Evolutionary conservation across 441 rosid genomes (phyloP), one percentile per base, ranked within the genome.

Genomic region (Mallotus japonicus): DNA sequence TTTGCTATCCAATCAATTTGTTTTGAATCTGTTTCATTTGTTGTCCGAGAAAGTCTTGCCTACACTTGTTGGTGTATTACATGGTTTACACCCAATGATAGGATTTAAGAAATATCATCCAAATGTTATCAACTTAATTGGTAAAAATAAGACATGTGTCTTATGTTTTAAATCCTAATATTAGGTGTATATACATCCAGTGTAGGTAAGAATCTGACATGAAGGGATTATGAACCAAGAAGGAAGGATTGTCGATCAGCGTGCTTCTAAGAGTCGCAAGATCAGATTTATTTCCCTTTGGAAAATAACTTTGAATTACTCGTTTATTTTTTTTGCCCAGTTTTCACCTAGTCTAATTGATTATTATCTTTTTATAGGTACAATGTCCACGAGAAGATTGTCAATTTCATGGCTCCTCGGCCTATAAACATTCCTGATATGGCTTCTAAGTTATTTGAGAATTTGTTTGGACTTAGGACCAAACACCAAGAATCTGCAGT

Each of bases 251-350:
- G 95, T 95, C 50, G 97, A 95, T 79, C 83, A 92, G 49, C 89
- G 92, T 32, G 98, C 98, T 70, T 95, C 98, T 5, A 93, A 95
- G 85, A 81, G 92, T 80, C 87, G 97, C 63, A 95, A 91, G 87
- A 93, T 93, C 76, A 91, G 96, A 95, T 88, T 65, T n/a, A 6
- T 9, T 3, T 34, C 3, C 3, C 40, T 34, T 34, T 34, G 40
- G 40, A 34, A 34, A 34, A 34, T 34, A 34, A 34, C 40, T 34
- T 34, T 34, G 40, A 34, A 34, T 4, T 42, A 22, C 6, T 24
- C 2, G 28, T 24, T 8, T 66, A 57, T 66, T 63, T 63, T 4
- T 42, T 42, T 42, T 63, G 28, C 15, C 16, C n/a, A 37, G 12
- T 40, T 47, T 0, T 32, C 60, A 73, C 53, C 54, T 74, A 20